phyloP scores from a whole-genome alignment of 2,329 filamentous ascomycete genomes.

The Colletotrichum gigasporum region DNA sequence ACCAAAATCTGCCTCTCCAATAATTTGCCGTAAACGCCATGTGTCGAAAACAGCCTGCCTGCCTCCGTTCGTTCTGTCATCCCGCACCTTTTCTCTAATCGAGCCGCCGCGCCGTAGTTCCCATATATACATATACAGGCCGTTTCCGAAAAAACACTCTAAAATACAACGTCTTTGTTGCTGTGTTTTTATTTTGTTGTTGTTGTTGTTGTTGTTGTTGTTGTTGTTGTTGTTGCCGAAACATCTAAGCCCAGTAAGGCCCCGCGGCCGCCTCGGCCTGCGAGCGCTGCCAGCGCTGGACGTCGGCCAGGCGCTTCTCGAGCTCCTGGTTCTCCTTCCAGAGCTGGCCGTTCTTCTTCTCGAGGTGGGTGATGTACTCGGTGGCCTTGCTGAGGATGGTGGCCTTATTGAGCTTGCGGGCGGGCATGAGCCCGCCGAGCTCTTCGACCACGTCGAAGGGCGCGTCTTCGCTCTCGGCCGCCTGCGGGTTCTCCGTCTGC shows the following conservation, averaged over 20 bases:
- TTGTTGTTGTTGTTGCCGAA: too few relatives aligned
- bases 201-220: too few relatives aligned
- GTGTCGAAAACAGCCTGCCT: too few relatives aligned
- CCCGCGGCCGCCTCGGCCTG: slow-evolving; percentile 22
- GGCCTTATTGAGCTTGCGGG: slow-evolving; percentile 53
- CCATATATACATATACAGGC: too few relatives aligned
- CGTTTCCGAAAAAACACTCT: too few relatives aligned
- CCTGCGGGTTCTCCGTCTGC: slow-evolving; percentile 37
- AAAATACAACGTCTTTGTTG: too few relatives aligned
- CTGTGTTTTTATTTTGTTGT: too few relatives aligned
- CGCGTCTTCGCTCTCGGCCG: slow-evolving; percentile 39
- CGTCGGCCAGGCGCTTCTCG: slow-evolving; percentile 36
- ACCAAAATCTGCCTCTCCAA: too few relatives aligned
- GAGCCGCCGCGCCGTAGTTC: too few relatives aligned
- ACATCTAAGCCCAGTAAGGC: slow-evolving; percentile 8
- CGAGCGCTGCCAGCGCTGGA: slow-evolving; percentile 20
- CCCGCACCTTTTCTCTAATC: too few relatives aligned
- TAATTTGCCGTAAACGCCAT: too few relatives aligned
- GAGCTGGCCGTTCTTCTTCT: slow-evolving; percentile 45
- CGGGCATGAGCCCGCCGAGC: slow-evolving; percentile 43
- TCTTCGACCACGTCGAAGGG: slow-evolving; percentile 37
- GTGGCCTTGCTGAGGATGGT: slow-evolving; percentile 52
- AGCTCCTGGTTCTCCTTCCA: slow-evolving; percentile 44
- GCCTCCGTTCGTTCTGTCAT: too few relatives aligned
- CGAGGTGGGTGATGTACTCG: slow-evolving; percentile 48